Percentiles rank a stretch among this genome's conserved stretches.
phyloP scores from a whole-genome alignment of 257 asterid genomes.

The Schizonepeta tenuifolia region DNA sequence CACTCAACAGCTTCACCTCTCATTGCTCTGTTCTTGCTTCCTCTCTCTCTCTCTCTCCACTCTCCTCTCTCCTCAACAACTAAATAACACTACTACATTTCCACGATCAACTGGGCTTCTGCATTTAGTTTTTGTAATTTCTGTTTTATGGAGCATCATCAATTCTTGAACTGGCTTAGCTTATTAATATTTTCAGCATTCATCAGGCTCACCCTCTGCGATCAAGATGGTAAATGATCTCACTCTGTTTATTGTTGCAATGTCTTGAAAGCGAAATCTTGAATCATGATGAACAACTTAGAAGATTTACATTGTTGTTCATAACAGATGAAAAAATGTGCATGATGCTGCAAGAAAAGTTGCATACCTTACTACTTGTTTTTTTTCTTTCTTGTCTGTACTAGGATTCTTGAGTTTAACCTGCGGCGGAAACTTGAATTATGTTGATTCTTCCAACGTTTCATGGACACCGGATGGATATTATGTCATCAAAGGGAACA shows the following conservation, averaged over 20 bases:
- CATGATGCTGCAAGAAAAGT: not conserved
- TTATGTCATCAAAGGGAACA: slow-evolving; percentile 56
- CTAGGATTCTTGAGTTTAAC: slow-evolving; percentile 87
- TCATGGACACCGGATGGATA: slow-evolving; percentile 77
- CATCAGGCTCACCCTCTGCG: slow-evolving; percentile 35
- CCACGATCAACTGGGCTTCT: slow-evolving; percentile 17
- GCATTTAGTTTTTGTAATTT: slow-evolving; percentile 5
- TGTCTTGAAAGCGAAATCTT: not conserved
- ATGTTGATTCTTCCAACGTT: slow-evolving; percentile 69
- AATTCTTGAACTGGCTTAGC: slow-evolving; percentile 36
- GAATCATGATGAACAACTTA: not conserved
- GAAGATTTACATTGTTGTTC: not conserved
- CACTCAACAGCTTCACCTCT: slow-evolving; percentile 55
- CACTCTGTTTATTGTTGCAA: not conserved
- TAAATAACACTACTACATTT: not conserved
- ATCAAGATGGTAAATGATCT: slow-evolving; percentile 70
- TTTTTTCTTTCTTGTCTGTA: not conserved
- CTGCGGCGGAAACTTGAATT: slow-evolving; percentile 70
- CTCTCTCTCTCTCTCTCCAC: slow-evolving; percentile 20
- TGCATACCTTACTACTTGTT: not conserved
- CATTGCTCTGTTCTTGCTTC: slow-evolving; percentile 37
- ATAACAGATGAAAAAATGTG: not conserved
- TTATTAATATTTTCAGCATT: slow-evolving; percentile 45
- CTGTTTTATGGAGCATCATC: slow-evolving; percentile 58
- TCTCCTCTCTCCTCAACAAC: slow-evolving; percentile 28